Conservation (phyloP, 495 filamentous ascomycete genomes). For the Penicillium cosmopolitanum region DNA sequence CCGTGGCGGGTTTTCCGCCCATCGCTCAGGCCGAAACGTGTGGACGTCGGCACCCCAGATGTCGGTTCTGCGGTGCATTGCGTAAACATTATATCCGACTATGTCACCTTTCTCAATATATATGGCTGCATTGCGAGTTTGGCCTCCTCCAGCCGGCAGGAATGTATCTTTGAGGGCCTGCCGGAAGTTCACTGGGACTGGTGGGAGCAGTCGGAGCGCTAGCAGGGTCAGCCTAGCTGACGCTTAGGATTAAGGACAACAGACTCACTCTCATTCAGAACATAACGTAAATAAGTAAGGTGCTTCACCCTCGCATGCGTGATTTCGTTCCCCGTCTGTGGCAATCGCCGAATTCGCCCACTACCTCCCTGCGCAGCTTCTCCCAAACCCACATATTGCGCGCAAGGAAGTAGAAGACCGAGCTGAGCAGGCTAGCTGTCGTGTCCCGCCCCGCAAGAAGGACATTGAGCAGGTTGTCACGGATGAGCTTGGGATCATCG, state of each 20-base stretch:
- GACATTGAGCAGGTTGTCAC: conserved; percentile 17
- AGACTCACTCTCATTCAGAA: no score
- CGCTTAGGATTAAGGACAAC: no score
- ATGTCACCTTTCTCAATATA: conserved; percentile 42
- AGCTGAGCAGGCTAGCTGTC: conserved; percentile 56
- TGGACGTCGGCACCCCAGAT: conserved; percentile 55
- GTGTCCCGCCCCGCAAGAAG: conserved; percentile 59
- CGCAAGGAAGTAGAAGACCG: conserved; percentile 65
- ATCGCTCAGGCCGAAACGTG: conserved; percentile 58
- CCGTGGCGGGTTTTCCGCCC: conserved; percentile 43
- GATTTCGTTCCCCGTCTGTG: background rate
- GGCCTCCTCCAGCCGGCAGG: conserved; percentile 49
- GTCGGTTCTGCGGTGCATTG: conserved; percentile 57
- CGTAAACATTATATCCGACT: conserved; percentile 47
- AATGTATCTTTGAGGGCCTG: conserved; percentile 48
- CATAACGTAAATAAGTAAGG: background rate
- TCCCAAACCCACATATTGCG: conserved; percentile 55
- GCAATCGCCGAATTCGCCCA: background rate
- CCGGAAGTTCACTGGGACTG: conserved; percentile 54
- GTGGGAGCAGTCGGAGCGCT: conserved; percentile 52
- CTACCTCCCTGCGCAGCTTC: conserved; percentile 59
- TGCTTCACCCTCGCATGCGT: background rate
- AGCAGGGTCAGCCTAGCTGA: no score
- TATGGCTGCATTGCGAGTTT: conserved; percentile 41
- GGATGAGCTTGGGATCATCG: conserved; percentile 2